Evolutionary conservation across 2,329 filamentous ascomycete genomes (phyloP), one percentile per base, ranked within the genome.

Genomic region (Penicillium sclerotiorum): DNA sequence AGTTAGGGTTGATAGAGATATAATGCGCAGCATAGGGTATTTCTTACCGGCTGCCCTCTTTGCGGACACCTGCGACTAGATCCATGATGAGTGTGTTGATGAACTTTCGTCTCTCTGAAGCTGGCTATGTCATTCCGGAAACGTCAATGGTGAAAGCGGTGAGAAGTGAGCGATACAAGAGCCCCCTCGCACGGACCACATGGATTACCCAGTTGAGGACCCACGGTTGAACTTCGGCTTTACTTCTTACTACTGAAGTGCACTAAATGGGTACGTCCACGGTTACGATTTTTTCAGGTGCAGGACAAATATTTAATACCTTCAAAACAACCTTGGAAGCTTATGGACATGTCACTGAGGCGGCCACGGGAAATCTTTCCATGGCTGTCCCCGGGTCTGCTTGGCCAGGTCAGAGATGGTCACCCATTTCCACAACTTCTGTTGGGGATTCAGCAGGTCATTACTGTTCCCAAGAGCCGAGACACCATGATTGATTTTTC

Each of bases 1-100:
- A 41, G 27, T 8, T 2, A 8, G 5, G 2, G 15, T 11, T n/a
- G n/a, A 21, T 11, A 7, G 9, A 27, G 12, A 8, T 27, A 23
- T 30, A 15, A 8, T 15, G 23, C 3, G 11, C 33, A n/a, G n/a
- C n/a, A n/a, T n/a, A n/a, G n/a, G 25, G 7, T 13, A 2, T 32
- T 9, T 25, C 72, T 61, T 68, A 87, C 63, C 90, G 94, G 55
- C 81, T 84, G 55, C 84, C 84, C 70, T 95, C 93, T 75, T 99
- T 97, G 66, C 92, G 90, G 55, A 99, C 88, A 35, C 89, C 90
- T 52, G 92, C 89, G 47, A 97, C 84, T 47, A 99, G 83, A 80
- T 99, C 94, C 94, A 99, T 50, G 32, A 36, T 36, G 25, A 13
- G 25, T 28, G n/a, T n/a, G n/a, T n/a, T n/a, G n/a, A n/a, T n/a